These are phyloP conservation scores for Amanita fuliginea DNA, from an alignment of 768 basidiomycete species.

Conservation along the genomic window DNA sequence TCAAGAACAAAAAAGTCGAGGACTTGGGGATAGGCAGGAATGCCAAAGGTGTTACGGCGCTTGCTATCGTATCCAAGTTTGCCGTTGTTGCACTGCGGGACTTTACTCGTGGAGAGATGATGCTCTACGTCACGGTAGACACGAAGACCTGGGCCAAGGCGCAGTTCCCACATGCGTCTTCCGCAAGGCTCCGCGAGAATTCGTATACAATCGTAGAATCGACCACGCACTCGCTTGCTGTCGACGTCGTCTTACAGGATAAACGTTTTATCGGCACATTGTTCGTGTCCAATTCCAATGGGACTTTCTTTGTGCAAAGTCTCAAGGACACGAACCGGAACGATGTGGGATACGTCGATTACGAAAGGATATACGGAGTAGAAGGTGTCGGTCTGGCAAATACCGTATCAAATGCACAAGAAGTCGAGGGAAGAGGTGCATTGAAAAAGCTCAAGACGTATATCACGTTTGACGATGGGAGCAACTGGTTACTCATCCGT, in stretches of 20 bases:
- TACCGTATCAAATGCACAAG: slow-evolving; percentile 71
- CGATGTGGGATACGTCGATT: slow-evolving; percentile 82
- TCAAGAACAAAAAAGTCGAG: slow-evolving; percentile 56
- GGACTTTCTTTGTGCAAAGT: slow-evolving; percentile 88
- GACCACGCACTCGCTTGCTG: slow-evolving; percentile 85
- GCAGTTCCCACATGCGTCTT: slow-evolving; percentile 84
- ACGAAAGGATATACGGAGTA: slow-evolving; percentile 76
- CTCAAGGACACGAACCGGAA: slow-evolving; percentile 92
- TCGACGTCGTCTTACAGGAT: slow-evolving; percentile 81
- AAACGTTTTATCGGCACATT: slow-evolving; percentile 69
- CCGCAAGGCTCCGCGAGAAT: slow-evolving; percentile 73
- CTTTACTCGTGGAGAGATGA: slow-evolving; percentile 60
- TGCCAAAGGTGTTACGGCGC: slow-evolving; percentile 81
- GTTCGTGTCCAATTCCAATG: slow-evolving; percentile 93
- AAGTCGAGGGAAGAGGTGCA: slow-evolving; percentile 63
- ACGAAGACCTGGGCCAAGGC: slow-evolving; percentile 80
- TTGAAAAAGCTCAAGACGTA: slow-evolving; percentile 64
- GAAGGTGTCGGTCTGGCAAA: slow-evolving; percentile 92
- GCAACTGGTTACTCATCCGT: slow-evolving; percentile 63
- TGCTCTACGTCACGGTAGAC: slow-evolving; percentile 80
- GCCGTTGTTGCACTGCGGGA: slow-evolving; percentile 87
- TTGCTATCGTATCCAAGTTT: slow-evolving; percentile 90
- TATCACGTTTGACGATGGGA: slow-evolving; percentile 84
- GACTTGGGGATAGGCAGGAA: slow-evolving; percentile 81
- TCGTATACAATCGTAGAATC: slow-evolving; percentile 95